Evolutionary conservation across 352 stramenopile genomes (phyloP).

Genomic region (Labyrinthula sp.): DNA sequence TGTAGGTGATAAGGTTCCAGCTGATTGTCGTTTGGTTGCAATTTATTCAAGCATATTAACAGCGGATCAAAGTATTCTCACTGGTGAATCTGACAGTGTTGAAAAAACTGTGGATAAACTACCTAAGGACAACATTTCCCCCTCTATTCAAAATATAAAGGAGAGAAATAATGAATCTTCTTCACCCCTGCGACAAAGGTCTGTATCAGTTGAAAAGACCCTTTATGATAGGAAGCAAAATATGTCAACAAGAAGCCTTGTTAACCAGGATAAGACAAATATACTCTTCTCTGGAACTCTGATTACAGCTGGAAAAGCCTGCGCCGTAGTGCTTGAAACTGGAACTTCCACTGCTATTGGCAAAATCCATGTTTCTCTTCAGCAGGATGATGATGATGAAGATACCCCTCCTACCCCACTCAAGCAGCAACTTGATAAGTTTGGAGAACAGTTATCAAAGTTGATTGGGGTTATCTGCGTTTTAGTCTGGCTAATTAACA

Average conservation of each 20-base stretch:
- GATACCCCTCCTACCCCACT: slow-evolving; percentile 77
- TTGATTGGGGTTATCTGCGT: slow-evolving; percentile 78
- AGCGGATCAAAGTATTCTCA: slow-evolving; percentile 84
- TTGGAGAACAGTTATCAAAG: slow-evolving; percentile 78
- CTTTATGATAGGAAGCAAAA: slow-evolving; percentile 3
- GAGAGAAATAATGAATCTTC: neutral
- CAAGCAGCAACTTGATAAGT: slow-evolving; percentile 92
- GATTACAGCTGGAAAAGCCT: slow-evolving; percentile 75
- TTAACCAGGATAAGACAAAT: slow-evolving; percentile 66
- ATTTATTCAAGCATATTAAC: slow-evolving; percentile 77
- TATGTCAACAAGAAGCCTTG: slow-evolving; percentile 4
- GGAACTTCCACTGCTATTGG: slow-evolving; percentile 96
- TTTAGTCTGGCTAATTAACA: slow-evolving; percentile 69
- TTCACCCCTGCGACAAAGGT: too few relatives aligned
- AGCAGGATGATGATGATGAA: slow-evolving; percentile 61
- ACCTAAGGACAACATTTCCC: slow-evolving; percentile 12
- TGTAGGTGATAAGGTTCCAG: slow-evolving; percentile 89
- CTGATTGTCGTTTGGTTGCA: slow-evolving; percentile 74
- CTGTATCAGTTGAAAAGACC: neutral
- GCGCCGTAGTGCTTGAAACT: slow-evolving; percentile 74
- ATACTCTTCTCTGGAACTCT: slow-evolving; percentile 93
- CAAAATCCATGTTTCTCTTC: slow-evolving; percentile 77
- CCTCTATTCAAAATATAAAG: slow-evolving; percentile 2
- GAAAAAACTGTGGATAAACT: slow-evolving; percentile 60
- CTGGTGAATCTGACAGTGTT: slow-evolving; percentile 75